Percentiles rank a stretch among this genome's conserved stretches.
Evolutionary conservation across 306 rosid species (phyloP).

Genomic region (Fragaria iinumae): DNA sequence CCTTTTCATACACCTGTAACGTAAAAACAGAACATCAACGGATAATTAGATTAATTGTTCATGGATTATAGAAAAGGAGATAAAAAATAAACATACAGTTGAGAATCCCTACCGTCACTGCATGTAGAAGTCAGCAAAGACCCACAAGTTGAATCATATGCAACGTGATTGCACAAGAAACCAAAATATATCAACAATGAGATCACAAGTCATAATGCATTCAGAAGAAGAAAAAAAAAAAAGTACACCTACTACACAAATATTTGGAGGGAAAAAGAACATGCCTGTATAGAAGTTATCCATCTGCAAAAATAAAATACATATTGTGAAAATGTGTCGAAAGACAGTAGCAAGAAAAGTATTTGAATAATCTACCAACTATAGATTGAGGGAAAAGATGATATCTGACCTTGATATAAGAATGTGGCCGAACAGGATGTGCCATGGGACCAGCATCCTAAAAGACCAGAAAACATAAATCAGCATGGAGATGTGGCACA

Average conservation of each 20-base stretch:
- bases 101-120: slow-evolving; percentile 86
- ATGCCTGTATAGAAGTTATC: slow-evolving; percentile 98
- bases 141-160: slow-evolving; percentile 45
- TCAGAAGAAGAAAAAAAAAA: background rate
- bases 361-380: slow-evolving; percentile 6
- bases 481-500: background rate
- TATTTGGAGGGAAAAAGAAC: slow-evolving; percentile 25
- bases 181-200: slow-evolving; percentile 35
- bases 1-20: slow-evolving; percentile 96
- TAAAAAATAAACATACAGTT: slow-evolving; percentile 8
- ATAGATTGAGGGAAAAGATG: slow-evolving; percentile 13
- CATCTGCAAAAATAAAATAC: slow-evolving; percentile 61
- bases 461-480: slow-evolving; percentile 30
- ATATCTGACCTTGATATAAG: slow-evolving; percentile 88
- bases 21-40: slow-evolving; percentile 26
- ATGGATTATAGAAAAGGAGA: slow-evolving; percentile 20
- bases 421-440: slow-evolving; percentile 98
- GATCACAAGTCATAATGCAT: slow-evolving; percentile 22
- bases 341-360: slow-evolving; percentile 19
- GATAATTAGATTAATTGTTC: slow-evolving; percentile 31
- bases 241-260: slow-evolving; percentile 3
- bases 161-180: slow-evolving; percentile 34
- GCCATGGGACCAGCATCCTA: slow-evolving; percentile 99
- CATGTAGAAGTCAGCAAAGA: slow-evolving; percentile 42
- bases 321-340: slow-evolving; percentile 27